These are phyloP conservation scores for Fulvia fulva DNA, from an alignment of 2,329 filamentous ascomycete genomes.

Conservation along the genomic window DNA sequence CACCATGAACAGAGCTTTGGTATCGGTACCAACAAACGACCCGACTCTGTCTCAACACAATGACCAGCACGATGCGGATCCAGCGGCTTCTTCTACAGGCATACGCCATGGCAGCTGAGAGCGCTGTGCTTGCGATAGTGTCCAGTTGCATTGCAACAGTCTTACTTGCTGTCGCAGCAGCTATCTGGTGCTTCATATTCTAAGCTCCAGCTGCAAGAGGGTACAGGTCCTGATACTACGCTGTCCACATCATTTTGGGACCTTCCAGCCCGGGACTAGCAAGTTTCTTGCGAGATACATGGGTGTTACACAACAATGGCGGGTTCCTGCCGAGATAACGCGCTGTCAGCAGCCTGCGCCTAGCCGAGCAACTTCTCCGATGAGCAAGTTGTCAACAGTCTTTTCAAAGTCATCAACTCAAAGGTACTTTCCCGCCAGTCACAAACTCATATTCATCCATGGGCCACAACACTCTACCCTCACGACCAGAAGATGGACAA, in stretches of 20 bases:
- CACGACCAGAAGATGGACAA: background rate
- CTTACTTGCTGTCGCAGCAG: too few relatives aligned
- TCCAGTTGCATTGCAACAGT: too few relatives aligned
- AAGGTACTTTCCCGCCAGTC: too few relatives aligned
- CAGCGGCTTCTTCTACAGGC: background rate
- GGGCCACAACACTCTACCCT: background rate
- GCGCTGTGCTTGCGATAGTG: background rate
- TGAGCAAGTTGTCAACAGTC: background rate
- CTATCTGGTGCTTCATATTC: background rate
- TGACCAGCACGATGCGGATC: background rate
- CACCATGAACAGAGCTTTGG: background rate
- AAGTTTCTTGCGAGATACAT: background rate
- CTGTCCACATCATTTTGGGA: background rate
- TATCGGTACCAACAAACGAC: background rate
- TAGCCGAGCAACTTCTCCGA: background rate
- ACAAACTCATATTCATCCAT: background rate
- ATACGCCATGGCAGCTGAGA: background rate
- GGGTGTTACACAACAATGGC: background rate
- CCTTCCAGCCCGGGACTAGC: background rate
- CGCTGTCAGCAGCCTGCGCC: background rate
- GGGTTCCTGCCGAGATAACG: background rate
- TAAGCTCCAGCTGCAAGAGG: background rate
- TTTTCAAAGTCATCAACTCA: too few relatives aligned
- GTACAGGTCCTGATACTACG: too few relatives aligned
- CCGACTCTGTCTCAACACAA: background rate